A percentile compares a stretch with the other conserved stretches of the same genome.
Conservation (phyloP, 805 yeast species). For the Blastobotrys robertii region DNA sequence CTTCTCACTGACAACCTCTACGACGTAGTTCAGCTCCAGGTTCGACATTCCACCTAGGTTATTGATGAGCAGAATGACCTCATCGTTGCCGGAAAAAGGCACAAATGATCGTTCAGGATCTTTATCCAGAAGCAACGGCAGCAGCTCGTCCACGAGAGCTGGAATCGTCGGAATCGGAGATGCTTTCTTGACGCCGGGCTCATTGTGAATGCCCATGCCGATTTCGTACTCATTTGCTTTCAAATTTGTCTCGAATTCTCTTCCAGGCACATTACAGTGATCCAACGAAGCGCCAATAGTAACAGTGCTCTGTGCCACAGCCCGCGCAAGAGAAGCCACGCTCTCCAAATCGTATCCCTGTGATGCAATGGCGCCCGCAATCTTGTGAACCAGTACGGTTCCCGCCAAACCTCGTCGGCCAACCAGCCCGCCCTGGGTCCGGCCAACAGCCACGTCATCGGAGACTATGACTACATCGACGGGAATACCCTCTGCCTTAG, state of each 20-base stretch:
- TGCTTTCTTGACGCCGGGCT: constrained; percentile 67
- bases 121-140: constrained; percentile 53
- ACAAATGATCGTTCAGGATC: constrained; percentile 81
- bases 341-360: constrained; percentile 37
- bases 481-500: constrained; percentile 63
- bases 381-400: constrained; percentile 76
- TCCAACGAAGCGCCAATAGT: constrained; percentile 87
- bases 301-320: constrained; percentile 56
- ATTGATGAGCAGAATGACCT: constrained; percentile 62
- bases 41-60: constrained; percentile 86
- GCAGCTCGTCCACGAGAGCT: constrained; percentile 42
- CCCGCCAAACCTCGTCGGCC: constrained; percentile 95
- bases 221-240: constrained; percentile 64
- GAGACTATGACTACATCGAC: constrained; percentile 71
- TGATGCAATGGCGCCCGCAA: constrained; percentile 61
- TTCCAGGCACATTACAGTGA: constrained; percentile 85
- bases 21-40: constrained; percentile 66
- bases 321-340: constrained; percentile 49
- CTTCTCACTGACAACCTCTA: constrained; percentile 45
- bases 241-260: constrained; percentile 45
- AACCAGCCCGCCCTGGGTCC: constrained; percentile 78
- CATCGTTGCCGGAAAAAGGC: constrained; percentile 51
- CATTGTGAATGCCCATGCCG: constrained; percentile 95
- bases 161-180: constrained; percentile 64
- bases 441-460: constrained; percentile 94